These are phyloP conservation scores for Neurospora crassa DNA, from an alignment of 2,329 filamentous ascomycete species.

Conservation along the genomic window DNA sequence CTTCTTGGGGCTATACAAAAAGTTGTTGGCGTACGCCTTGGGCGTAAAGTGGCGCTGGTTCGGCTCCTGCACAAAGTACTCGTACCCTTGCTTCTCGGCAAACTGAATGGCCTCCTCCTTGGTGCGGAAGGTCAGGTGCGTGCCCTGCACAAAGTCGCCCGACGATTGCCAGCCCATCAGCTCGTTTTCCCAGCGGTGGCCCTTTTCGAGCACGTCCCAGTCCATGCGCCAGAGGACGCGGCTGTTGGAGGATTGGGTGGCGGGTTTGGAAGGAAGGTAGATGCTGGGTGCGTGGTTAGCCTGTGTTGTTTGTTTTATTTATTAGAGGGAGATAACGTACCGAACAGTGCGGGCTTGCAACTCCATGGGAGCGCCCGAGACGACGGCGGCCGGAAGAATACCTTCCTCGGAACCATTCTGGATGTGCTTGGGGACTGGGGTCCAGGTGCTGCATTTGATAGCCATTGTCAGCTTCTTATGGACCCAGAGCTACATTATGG, in stretches of 20 bases:
- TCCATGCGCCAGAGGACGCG: conserved; percentile 80
- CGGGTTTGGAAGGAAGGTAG: conserved; percentile 84
- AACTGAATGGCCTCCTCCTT: conserved; percentile 95
- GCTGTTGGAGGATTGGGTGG: conserved; percentile 83
- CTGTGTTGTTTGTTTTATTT: background rate
- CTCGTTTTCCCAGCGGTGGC: conserved; percentile 96
- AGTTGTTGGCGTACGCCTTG: conserved; percentile 97
- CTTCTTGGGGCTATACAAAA: conserved; percentile 74
- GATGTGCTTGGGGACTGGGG: conserved; percentile 78
- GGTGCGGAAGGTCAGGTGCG: conserved; percentile 76
- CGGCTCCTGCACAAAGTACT: conserved; percentile 97
- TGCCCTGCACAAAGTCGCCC: conserved; percentile 90
- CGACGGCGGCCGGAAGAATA: conserved; percentile 67
- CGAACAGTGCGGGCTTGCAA: conserved; percentile 89
- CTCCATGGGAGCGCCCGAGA: conserved; percentile 89
- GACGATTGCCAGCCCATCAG: conserved; percentile 99
- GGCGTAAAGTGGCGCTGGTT: conserved; percentile 76
- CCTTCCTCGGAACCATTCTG: conserved; percentile 84
- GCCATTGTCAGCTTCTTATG: background rate
- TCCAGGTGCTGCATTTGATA: conserved; percentile 60
- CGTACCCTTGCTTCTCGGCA: conserved; percentile 97
- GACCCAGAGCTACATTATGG: too few species aligned
- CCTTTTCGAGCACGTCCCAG: conserved; percentile 88
- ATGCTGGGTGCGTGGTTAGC: conserved; percentile 49
- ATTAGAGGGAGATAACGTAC: conserved; percentile 32